Percentiles rank a stretch among this genome's conserved stretches.
These are phyloP conservation scores for Hymenoscyphus albidus DNA, from an alignment of 2,329 filamentous ascomycete genomes.

Conservation along the genomic window DNA sequence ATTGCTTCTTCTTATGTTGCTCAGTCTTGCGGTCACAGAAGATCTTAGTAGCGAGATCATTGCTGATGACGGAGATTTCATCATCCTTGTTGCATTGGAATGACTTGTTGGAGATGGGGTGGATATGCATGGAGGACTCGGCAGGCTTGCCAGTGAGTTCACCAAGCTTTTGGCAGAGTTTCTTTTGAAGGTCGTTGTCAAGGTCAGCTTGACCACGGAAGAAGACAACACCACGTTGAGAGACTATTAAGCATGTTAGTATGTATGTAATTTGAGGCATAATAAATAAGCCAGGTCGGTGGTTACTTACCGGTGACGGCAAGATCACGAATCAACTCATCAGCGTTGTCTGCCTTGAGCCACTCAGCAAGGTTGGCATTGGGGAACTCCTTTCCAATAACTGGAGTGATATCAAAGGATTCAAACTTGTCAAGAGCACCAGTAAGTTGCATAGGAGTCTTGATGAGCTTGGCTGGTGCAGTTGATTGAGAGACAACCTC, in stretches of 20 bases:
- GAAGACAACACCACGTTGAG: slow-evolving; percentile 56
- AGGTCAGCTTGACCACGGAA: slow-evolving; percentile 46
- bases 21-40: slow-evolving; percentile 42
- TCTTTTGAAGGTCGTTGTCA: slow-evolving; percentile 44
- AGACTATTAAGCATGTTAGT: slow-evolving; percentile 45
- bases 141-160: slow-evolving; percentile 55
- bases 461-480: slow-evolving; percentile 12
- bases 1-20: slow-evolving; percentile 40
- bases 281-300: slow-evolving; percentile 42
- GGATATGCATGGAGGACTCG: slow-evolving; percentile 50
- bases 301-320: slow-evolving; percentile 40
- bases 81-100: slow-evolving; percentile 41
- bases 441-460: slow-evolving; percentile 14
- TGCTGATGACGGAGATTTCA: slow-evolving; percentile 61
- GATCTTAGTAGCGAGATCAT: slow-evolving; percentile 48
- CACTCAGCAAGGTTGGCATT: slow-evolving; percentile 56
- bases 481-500: slow-evolving; percentile 14
- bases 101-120: slow-evolving; percentile 49
- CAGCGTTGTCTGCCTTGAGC: slow-evolving; percentile 57
- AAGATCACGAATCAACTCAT: slow-evolving; percentile 61
- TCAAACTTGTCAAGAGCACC: slow-evolving; percentile 41
- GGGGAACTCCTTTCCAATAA: slow-evolving; percentile 60
- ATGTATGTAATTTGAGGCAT: not conserved
- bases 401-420: slow-evolving; percentile 56
- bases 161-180: slow-evolving; percentile 48